phyloP scores from a whole-genome alignment of 768 basidiomycete genomes.

The Daedaleopsis sinensis region DNA sequence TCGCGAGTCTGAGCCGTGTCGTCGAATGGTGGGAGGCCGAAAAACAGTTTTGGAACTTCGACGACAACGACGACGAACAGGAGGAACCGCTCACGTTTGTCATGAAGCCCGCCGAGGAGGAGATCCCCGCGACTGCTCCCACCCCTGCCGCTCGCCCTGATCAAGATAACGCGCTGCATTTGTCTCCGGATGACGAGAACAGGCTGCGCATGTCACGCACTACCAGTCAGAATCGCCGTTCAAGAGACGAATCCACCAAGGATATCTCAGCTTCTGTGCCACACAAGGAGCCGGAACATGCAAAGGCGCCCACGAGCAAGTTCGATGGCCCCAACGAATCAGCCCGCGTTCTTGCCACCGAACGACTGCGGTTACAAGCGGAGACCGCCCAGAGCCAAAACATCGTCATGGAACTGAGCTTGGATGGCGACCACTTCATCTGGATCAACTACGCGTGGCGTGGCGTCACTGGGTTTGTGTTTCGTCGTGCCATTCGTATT shows the following conservation, averaged over 20 bases:
- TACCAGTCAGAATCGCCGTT: conserved; percentile 52
- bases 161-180: conserved; percentile 40
- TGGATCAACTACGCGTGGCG: conserved; percentile 98
- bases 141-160: conserved; percentile 42
- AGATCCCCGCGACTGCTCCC: conserved; percentile 38
- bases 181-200: conserved; percentile 57
- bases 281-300: conserved; percentile 25
- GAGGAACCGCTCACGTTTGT: conserved; percentile 93
- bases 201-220: conserved; percentile 51
- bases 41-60: conserved; percentile 99
- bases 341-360: conserved; percentile 83
- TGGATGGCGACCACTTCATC: conserved; percentile 93
- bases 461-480: conserved; percentile 82
- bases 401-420: conserved; percentile 90
- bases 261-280: conserved; percentile 39
- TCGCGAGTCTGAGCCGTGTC: conserved; percentile 94
- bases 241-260: conserved; percentile 62
- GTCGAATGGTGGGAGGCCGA: conserved; percentile 99
- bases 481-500: conserved; percentile 5
- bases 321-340: conserved; percentile 67
- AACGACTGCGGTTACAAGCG: conserved; percentile 85
- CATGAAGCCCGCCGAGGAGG: conserved; percentile 82
- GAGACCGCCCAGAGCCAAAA: conserved; percentile 96
- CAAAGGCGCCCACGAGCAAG: conserved; percentile 39
- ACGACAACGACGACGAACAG: conserved; percentile 87